Evolutionary conservation across 441 rosid species (phyloP).

Genomic region (Gossypium laxum): DNA sequence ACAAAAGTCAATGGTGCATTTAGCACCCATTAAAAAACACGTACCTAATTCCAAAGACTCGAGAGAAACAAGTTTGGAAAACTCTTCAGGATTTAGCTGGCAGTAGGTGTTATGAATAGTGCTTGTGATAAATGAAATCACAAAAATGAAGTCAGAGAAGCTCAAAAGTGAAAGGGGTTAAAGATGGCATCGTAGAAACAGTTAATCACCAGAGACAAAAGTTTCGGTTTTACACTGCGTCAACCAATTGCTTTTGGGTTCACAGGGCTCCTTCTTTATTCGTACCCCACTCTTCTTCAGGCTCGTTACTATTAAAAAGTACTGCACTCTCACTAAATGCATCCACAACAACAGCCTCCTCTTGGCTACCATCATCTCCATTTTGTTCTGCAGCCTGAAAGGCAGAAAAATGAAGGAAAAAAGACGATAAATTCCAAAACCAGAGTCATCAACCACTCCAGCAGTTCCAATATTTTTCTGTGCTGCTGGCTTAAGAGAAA

Average conservation of each 20-base stretch:
- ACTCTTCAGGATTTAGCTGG: not conserved
- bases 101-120: not conserved
- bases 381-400: slow-evolving; percentile 34
- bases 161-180: slow-evolving; percentile 23
- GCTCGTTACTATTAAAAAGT: slow-evolving; percentile 87
- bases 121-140: not conserved
- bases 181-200: slow-evolving; percentile 56
- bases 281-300: slow-evolving; percentile 99
- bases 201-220: slow-evolving; percentile 88
- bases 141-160: slow-evolving; percentile 7
- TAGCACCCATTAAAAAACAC: not conserved
- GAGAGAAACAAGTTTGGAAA: not conserved
- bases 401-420: not conserved
- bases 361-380: slow-evolving; percentile 72
- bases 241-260: slow-evolving; percentile 77
- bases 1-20: not conserved
- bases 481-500: not conserved
- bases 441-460: not conserved
- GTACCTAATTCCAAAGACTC: not conserved
- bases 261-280: slow-evolving; percentile 76
- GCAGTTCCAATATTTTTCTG: not conserved
- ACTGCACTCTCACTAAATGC: slow-evolving; percentile 85
- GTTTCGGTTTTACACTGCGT: slow-evolving; percentile 63
- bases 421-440: not conserved
- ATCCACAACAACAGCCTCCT: slow-evolving; percentile 83